These are phyloP conservation scores for Fusarium albosuccineum DNA, from an alignment of 2,329 filamentous ascomycete genomes.

Conservation along the genomic window DNA sequence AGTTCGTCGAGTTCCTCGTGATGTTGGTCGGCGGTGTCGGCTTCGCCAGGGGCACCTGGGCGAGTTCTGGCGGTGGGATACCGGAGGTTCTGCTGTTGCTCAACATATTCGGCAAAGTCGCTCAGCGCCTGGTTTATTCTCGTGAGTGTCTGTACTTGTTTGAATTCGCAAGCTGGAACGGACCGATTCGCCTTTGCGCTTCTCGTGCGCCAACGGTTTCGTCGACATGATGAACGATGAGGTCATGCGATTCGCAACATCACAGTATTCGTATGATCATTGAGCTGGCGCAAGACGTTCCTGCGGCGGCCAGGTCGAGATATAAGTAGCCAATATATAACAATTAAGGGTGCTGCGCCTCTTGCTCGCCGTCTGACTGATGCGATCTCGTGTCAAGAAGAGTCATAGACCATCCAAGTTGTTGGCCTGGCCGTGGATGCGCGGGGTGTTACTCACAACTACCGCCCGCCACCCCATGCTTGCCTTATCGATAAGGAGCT, in stretches of 20 bases:
- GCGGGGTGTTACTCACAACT: conserved; percentile 43
- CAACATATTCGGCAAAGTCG: conserved; percentile 98
- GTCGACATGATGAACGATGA: conserved; percentile 62
- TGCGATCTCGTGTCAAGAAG: conserved; percentile 29
- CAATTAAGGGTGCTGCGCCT: conserved; percentile 34
- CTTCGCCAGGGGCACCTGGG: conserved; percentile 47
- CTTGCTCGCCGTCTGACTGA: conserved; percentile 43
- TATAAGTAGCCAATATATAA: conserved; percentile 28
- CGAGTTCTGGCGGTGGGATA: conserved; percentile 61
- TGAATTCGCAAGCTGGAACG: conserved; percentile 37
- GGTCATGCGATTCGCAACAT: conserved; percentile 38
- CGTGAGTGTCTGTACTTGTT: conserved; percentile 17
- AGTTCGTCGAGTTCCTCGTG: conserved; percentile 92
- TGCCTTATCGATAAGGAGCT: conserved; percentile 41
- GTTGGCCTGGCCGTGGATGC: conserved; percentile 20
- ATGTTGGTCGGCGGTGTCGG: conserved; percentile 59
- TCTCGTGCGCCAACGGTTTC: conserved; percentile 80
- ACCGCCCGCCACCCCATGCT: conserved; percentile 14
- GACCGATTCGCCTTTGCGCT: conserved; percentile 89
- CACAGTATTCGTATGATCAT: conserved; percentile 49
- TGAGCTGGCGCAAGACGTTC: conserved; percentile 18
- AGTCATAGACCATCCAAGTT: conserved; percentile 43
- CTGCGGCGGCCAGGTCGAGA: not conserved
- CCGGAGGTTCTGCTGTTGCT: conserved; percentile 87
- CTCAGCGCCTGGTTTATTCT: conserved; percentile 74